Percentiles rank a stretch among this genome's conserved stretches.
phyloP scores from a whole-genome alignment of 805 yeast species.

The Myxozyma geophila region DNA sequence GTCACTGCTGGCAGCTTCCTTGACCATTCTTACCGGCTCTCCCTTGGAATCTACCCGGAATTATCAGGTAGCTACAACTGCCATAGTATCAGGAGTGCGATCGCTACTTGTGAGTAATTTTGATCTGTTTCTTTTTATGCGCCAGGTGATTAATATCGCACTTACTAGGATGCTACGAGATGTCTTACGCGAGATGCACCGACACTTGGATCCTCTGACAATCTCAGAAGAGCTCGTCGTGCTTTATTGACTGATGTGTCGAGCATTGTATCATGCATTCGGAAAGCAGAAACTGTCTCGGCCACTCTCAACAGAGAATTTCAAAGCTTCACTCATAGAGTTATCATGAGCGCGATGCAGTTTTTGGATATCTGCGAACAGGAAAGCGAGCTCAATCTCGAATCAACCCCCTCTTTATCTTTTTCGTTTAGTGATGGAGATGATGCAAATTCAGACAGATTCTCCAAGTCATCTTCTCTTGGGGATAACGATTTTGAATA shows the following conservation, averaged over 20 bases:
- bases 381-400: constrained; percentile 23
- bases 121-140: neutral
- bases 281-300: constrained; percentile 42
- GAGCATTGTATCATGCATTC: constrained; percentile 47
- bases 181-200: constrained; percentile 45
- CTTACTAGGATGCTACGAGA: constrained; percentile 40
- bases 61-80: constrained; percentile 47
- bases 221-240: constrained; percentile 44
- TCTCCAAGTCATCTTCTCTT: neutral
- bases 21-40: constrained; percentile 45
- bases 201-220: constrained; percentile 42
- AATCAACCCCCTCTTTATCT: neutral
- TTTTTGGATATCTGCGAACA: constrained; percentile 43
- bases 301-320: constrained; percentile 44
- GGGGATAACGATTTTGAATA: constrained; percentile 13
- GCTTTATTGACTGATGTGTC: constrained; percentile 49
- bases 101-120: constrained; percentile 39
- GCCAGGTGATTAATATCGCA: neutral
- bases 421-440: neutral
- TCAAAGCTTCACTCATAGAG: constrained; percentile 42
- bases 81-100: constrained; percentile 48
- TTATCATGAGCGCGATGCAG: constrained; percentile 44
- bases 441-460: neutral
- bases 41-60: constrained; percentile 33
- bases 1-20: constrained; percentile 46